Base-by-base conservation (phyloP, 805 yeast genomes). In the Sungouiozyma intestinalis region DNA sequence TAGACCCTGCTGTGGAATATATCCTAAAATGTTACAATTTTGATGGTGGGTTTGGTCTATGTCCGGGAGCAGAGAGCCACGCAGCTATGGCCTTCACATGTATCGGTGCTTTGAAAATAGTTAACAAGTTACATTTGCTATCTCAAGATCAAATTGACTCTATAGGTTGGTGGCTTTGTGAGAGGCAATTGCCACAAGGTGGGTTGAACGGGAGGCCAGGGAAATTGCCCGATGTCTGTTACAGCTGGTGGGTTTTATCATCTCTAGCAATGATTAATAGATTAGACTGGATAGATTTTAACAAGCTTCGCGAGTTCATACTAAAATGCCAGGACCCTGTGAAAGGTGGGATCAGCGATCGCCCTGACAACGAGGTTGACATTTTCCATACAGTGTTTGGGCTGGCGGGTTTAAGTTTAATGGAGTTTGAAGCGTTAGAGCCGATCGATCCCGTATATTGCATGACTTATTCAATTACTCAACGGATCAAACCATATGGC, bases 201-300 rank as follows among this genome's bases (percentile, higher is more conserved):
- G 99, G 99, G 0, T 69, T 92, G 42, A 92, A 92, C 57, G 99
- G 99, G 1, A 73, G 99, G 40, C 96, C 97, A 0, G 95, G 92
- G 45, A 92, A 92, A 58, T 65, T 86, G 16, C 95, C 97, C 0
- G 99, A 92, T 62, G 95, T 85, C n/a, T 92, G 99, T 58, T 92
- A 92, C 59, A 79, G 92, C 52, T 92, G 97, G 95, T 92, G 99
- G 99, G 94, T 87, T 8, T 60, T 87, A 17, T 81, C 94, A 2
- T 73, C 86, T 2, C 63, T 88, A 44, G 72, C 82, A 0, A 78
- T 85, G 32, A 67, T 90, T 16, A 74, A 66, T 0, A 77, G 74
- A 47, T 59, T 78, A 16, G 74, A 83, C 48, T 87, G 95, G 87
- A 81, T 92, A n/a, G 81, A 85, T 54, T 69, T 67, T 21, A 70